These are phyloP conservation scores for Leptographium flavum DNA, from an alignment of 2,329 filamentous ascomycete species.

Conservation along the genomic window DNA sequence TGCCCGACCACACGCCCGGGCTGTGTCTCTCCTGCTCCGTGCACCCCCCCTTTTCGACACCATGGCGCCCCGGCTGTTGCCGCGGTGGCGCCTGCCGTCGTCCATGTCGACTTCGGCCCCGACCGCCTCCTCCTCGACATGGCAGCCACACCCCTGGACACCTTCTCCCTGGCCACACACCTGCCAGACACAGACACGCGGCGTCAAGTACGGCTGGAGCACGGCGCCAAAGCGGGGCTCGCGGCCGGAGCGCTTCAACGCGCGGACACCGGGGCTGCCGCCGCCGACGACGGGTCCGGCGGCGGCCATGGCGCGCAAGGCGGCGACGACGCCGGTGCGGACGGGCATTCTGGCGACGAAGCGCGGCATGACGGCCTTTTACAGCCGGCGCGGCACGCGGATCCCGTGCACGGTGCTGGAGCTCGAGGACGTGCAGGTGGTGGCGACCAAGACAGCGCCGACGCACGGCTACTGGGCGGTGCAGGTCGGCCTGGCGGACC, in stretches of 20 bases:
- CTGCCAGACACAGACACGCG: constrained; percentile 19
- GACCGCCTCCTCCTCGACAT: too few species aligned
- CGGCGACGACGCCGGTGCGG: constrained; percentile 47
- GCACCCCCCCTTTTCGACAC: not conserved
- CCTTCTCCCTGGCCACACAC: too few species aligned
- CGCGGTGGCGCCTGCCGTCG: constrained; percentile 16
- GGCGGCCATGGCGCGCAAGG: constrained; percentile 44
- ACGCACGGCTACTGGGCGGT: constrained; percentile 88
- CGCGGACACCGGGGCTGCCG: constrained; percentile 40
- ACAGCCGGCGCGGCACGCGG: constrained; percentile 63
- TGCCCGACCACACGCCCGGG: not conserved
- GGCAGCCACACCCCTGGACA: too few species aligned
- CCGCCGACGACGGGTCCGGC: constrained; percentile 41
- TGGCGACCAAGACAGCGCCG: constrained; percentile 69
- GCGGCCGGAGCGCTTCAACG: constrained; percentile 48
- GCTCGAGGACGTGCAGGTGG: constrained; percentile 80
- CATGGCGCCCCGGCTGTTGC: constrained; percentile 21
- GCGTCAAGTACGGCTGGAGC: constrained; percentile 47
- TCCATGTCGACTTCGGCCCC: not conserved
- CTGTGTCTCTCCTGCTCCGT: not conserved
- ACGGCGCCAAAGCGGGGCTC: constrained; percentile 30
- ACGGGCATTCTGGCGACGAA: constrained; percentile 78
- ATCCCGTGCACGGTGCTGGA: constrained; percentile 86
- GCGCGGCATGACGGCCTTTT: constrained; percentile 91
- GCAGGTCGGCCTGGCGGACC: constrained; percentile 69